Conservation (phyloP, 2,329 filamentous ascomycete genomes). For the Colletotrichum neosansevieriae region DNA sequence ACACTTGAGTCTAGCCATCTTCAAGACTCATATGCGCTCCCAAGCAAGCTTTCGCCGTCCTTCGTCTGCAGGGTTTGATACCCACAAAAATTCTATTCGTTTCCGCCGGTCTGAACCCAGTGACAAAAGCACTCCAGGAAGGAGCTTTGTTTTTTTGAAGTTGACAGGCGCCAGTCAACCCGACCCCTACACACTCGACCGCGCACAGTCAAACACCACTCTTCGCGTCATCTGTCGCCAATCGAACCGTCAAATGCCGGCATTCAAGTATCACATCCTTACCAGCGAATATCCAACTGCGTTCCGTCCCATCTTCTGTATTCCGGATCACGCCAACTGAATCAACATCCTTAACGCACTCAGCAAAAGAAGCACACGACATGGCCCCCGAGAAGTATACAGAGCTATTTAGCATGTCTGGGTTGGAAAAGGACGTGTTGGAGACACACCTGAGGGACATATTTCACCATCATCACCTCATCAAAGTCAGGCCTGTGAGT, state of each 20-base stretch:
- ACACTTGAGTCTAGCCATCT: too few relatives aligned
- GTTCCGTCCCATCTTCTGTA: background rate
- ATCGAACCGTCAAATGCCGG: background rate
- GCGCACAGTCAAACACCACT: background rate
- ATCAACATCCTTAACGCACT: background rate
- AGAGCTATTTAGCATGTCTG: background rate
- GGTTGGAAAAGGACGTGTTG: background rate
- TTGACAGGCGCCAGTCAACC: background rate
- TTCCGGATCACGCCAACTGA: background rate
- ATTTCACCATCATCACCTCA: background rate
- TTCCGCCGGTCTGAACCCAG: too few relatives aligned
- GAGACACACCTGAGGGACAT: background rate
- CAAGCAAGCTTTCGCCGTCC: too few relatives aligned
- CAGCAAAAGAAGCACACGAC: background rate
- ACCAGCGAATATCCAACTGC: background rate
- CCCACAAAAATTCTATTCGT: too few relatives aligned
- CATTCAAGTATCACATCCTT: conserved; percentile 1
- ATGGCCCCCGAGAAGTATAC: too few relatives aligned
- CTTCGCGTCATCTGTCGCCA: background rate
- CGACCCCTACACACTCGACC: background rate
- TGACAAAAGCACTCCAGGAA: too few relatives aligned
- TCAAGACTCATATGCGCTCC: too few relatives aligned
- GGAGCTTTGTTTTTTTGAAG: too few relatives aligned
- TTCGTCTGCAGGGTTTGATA: too few relatives aligned
- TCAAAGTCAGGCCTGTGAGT: background rate